Evolutionary conservation across 352 stramenopile species (phyloP).

Genomic region (Phytophthora cryptogea): DNA sequence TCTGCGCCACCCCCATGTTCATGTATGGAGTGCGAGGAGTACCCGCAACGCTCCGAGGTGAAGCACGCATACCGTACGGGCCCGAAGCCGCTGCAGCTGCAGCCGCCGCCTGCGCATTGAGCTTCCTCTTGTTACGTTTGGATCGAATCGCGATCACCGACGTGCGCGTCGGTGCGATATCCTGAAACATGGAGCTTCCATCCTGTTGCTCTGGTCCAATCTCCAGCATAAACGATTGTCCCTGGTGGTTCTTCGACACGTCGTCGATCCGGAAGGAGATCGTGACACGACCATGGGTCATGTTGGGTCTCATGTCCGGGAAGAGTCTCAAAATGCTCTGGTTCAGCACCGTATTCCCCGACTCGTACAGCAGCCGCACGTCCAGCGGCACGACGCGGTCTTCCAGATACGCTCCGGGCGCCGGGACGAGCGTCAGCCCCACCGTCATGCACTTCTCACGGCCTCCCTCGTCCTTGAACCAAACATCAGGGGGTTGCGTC

Average conservation of each 20-base stretch:
- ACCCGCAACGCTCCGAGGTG: constrained; percentile 41
- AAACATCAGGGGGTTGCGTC: constrained; percentile 89
- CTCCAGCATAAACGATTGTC: constrained; percentile 92
- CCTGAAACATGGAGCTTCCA: constrained; percentile 82
- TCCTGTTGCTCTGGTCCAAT: constrained; percentile 89
- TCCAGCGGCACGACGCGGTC: constrained; percentile 79
- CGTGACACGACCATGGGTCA: constrained; percentile 78
- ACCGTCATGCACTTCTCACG: constrained; percentile 95
- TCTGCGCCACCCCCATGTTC: constrained; percentile 24
- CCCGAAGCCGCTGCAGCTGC: constrained; percentile 15
- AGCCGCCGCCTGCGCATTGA: constrained; percentile 40
- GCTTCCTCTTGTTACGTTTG: constrained; percentile 94
- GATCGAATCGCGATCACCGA: constrained; percentile 93
- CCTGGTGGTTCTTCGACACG: constrained; percentile 98
- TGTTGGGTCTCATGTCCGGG: constrained; percentile 86
- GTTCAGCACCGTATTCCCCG: constrained; percentile 83
- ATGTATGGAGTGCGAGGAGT: constrained; percentile 42
- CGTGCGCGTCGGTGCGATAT: constrained; percentile 89
- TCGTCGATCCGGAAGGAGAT: constrained; percentile 96
- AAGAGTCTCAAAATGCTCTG: constrained; percentile 92
- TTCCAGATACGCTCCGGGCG: constrained; percentile 64
- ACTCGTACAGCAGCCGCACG: constrained; percentile 85
- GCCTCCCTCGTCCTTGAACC: constrained; percentile 97
- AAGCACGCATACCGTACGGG: constrained; percentile 35
- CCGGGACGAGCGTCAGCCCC: constrained; percentile 76